Percentiles rank a stretch among this genome's conserved stretches.
Conservation (phyloP, 768 basidiomycete species). For the Podaxis rugospora region DNA sequence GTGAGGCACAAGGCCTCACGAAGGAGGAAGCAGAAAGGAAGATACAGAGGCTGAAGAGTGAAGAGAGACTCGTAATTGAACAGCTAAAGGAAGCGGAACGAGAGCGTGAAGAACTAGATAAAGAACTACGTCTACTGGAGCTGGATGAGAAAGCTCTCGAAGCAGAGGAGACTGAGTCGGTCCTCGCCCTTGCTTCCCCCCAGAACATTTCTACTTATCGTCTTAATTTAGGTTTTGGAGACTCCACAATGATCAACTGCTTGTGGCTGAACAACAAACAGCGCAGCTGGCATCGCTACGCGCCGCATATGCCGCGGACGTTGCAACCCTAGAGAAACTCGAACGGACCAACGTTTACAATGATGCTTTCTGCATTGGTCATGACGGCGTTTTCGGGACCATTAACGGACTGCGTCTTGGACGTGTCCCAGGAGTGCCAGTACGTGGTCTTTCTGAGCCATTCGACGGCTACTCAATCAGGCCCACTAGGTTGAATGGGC, state of each 20-base stretch:
- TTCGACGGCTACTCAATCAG: conserved; percentile 13
- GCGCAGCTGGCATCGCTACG: conserved; percentile 68
- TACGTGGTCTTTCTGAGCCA: conserved; percentile 30
- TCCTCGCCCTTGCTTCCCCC: conserved; percentile 14
- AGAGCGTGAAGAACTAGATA: conserved; percentile 71
- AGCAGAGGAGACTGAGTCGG: conserved; percentile 80
- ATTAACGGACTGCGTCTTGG: conserved; percentile 95
- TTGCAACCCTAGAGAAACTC: conserved; percentile 74
- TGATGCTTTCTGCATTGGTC: conserved; percentile 93
- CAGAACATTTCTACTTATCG: conserved; percentile 12
- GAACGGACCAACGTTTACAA: conserved; percentile 94
- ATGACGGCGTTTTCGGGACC: conserved; percentile 94
- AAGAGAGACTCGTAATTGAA: conserved; percentile 65
- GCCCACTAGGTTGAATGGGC: conserved; percentile 85
- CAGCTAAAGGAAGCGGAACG: conserved; percentile 73
- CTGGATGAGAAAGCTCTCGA: conserved; percentile 75
- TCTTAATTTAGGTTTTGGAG: conserved; percentile 67
- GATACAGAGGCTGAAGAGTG: conserved; percentile 66
- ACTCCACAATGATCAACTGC: conserved; percentile 66
- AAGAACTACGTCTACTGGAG: conserved; percentile 67
- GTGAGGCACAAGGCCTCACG: conserved; percentile 55
- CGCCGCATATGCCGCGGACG: conserved; percentile 75
- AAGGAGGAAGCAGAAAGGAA: conserved; percentile 67
- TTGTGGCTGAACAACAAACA: conserved; percentile 59
- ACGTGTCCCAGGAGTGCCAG: conserved; percentile 78